A percentile compares a stretch with the other conserved stretches of the same genome.
Evolutionary conservation across 106 monocot genomes (phyloP).

Genomic region (Allium cepa): DNA sequence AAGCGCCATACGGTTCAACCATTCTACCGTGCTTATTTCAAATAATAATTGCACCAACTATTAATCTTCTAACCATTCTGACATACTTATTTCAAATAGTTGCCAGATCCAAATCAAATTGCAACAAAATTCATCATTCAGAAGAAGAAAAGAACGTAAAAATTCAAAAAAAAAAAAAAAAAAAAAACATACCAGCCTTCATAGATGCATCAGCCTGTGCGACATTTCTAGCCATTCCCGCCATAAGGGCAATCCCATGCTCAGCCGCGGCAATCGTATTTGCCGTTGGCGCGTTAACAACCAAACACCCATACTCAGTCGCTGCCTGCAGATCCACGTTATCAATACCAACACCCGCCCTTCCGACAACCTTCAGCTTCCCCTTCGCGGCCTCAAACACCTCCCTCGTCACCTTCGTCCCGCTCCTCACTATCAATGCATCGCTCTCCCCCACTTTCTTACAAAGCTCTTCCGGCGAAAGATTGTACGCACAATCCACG

Average conservation of each 20-base stretch:
- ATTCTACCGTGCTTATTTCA: too few species aligned
- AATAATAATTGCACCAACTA: too few species aligned
- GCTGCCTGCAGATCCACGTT: slow-evolving; percentile 96
- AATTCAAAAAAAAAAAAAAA: neutral
- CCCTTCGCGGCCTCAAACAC: slow-evolving; percentile 87
- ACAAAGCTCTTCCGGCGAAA: slow-evolving; percentile 67
- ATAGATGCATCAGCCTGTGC: slow-evolving; percentile 77
- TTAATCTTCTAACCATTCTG: neutral
- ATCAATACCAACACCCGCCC: slow-evolving; percentile 94
- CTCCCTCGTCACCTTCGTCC: slow-evolving; percentile 78
- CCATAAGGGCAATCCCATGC: slow-evolving; percentile 89
- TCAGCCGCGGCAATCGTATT: slow-evolving; percentile 92
- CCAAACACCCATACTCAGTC: slow-evolving; percentile 85
- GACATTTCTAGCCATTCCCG: slow-evolving; percentile 83
- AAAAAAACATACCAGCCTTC: slow-evolving; percentile 57
- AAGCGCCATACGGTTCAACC: too few species aligned
- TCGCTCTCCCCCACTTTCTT: slow-evolving; percentile 69
- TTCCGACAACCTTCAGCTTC: slow-evolving; percentile 78
- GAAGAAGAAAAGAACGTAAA: too few species aligned
- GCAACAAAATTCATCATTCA: too few species aligned
- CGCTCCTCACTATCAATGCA: slow-evolving; percentile 87
- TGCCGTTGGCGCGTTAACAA: slow-evolving; percentile 90
- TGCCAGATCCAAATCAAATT: slow-evolving; percentile 5
- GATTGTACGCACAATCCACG: slow-evolving; percentile 75
- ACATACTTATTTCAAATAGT: slow-evolving; percentile 1